These are phyloP conservation scores for Colletotrichum eleusines DNA, from an alignment of 2,329 filamentous ascomycete genomes.

Conservation along the genomic window DNA sequence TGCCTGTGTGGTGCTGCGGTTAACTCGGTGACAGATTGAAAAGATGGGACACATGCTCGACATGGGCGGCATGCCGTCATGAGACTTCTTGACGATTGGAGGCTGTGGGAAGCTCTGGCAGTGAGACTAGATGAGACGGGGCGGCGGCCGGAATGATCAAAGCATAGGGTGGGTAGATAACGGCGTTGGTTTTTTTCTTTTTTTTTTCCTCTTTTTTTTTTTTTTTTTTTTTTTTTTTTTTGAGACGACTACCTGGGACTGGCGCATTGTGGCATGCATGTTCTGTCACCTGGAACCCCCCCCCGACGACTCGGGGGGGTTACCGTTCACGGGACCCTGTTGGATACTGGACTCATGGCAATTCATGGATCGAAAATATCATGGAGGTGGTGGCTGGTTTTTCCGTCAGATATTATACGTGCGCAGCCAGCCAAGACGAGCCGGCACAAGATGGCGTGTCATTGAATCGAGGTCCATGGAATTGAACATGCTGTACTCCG, in stretches of 20 bases:
- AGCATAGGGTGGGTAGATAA: slow-evolving; percentile 28
- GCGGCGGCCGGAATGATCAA: slow-evolving; percentile 2
- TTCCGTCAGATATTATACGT: neutral
- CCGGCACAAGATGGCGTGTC: neutral
- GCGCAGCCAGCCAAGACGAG: neutral
- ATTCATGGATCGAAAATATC: slow-evolving; percentile 21
- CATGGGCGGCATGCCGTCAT: slow-evolving; percentile 53
- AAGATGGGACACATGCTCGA: slow-evolving; percentile 88
- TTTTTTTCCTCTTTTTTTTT: neutral
- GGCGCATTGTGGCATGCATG: slow-evolving; percentile 29
- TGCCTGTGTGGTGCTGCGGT: neutral
- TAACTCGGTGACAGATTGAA: slow-evolving; percentile 70
- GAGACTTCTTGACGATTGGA: neutral
- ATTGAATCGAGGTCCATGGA: neutral
- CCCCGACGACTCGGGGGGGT: neutral
- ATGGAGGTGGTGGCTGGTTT: neutral
- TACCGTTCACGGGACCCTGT: slow-evolving; percentile 16
- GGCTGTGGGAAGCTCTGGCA: no score
- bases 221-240: neutral
- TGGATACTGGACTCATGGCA: slow-evolving; percentile 26
- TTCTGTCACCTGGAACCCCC: slow-evolving; percentile 19
- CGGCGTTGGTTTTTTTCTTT: slow-evolving; percentile 26
- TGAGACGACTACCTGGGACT: slow-evolving; percentile 41
- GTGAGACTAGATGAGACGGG: no score
- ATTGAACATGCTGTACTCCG: neutral